Conservation (phyloP, 352 stramenopile genomes). For the Pythium rishiriense region DNA sequence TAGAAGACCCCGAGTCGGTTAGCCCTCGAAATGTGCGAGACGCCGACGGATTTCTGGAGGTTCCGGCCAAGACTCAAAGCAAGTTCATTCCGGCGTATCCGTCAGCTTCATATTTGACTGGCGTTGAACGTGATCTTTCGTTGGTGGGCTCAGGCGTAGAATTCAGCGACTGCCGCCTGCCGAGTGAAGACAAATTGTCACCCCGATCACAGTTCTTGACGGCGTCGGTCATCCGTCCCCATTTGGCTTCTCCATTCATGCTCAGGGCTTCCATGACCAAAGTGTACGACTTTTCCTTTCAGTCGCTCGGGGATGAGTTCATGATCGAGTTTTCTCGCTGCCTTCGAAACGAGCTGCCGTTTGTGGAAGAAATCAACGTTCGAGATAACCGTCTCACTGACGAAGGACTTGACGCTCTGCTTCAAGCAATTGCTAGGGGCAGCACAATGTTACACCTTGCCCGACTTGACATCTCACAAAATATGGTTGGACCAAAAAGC, state of each 20-base stretch:
- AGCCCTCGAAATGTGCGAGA: constrained; percentile 22
- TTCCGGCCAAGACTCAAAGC: constrained; percentile 19
- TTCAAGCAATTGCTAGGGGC: constrained; percentile 54
- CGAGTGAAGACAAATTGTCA: constrained; percentile 52
- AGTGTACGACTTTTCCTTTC: constrained; percentile 81
- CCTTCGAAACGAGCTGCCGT: constrained; percentile 55
- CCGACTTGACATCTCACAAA: constrained; percentile 72
- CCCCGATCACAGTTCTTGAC: constrained; percentile 67
- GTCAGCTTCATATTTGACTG: constrained; percentile 40
- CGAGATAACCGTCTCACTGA: constrained; percentile 88
- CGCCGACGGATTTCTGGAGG: constrained; percentile 12
- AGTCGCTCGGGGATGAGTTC: constrained; percentile 72
- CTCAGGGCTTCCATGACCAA: constrained; percentile 62
- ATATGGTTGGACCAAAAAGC: constrained; percentile 59
- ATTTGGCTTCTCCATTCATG: constrained; percentile 65
- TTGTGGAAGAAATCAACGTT: constrained; percentile 81
- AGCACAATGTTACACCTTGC: constrained; percentile 50
- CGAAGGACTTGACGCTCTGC: constrained; percentile 55
- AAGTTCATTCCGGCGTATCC: constrained; percentile 47
- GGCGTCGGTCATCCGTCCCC: constrained; percentile 42
- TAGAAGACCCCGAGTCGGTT: constrained; percentile 29
- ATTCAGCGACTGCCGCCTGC: constrained; percentile 27
- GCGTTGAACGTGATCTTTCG: constrained; percentile 33
- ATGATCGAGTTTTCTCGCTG: constrained; percentile 65
- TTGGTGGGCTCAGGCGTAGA: constrained; percentile 20